Base-by-base conservation (phyloP, 2,329 filamentous ascomycete genomes). In the Nigrograna mackinnonii region DNA sequence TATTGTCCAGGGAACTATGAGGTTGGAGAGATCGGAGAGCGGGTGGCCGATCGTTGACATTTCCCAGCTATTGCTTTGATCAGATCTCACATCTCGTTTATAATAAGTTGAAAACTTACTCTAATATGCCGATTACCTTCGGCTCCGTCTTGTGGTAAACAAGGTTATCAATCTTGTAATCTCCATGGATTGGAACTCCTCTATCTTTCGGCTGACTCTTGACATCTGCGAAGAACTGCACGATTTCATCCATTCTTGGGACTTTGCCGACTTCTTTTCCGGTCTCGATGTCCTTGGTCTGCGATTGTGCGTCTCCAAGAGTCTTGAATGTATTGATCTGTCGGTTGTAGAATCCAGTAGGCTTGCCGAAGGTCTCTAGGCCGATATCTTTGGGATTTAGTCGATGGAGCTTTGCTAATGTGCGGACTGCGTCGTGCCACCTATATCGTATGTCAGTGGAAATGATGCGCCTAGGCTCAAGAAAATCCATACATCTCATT, bases 21-120 rank as follows among this genome's bases (percentile, higher is more conserved):
- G 77, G 70, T 96, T 96, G 64, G 85, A 83, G 32, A 96, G 77
- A 66, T 96, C 91, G 12, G 87, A 91, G 22, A 96, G 80, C 1
- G 92, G 92, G 66, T 96, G 91, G 17, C 91, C 91, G 40, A 96
- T 84, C 0, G 91, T 96, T 21, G 89, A 90, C 89, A 96, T 95
- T 73, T 96, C 91, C 91, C 91, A 96, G 73, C 60, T 61, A 39
- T 17, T 36, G 5, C 4, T 34, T 20, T 5, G 12, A 37, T 24
- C 24, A 22, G 7, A 18, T 17, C n/a, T 31, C 13, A 31, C 6
- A 44, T 30, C 24, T 18, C 24, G 22, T 12, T 28, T 37, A 14
- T 19, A 30, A 20, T 4, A 35, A 19, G 21, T 31, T 14, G 24
- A 22, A 17, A 13, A 72, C 80, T 60, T 66, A 85, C 83, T 96